phyloP scores from a whole-genome alignment of 2,329 filamentous ascomycete genomes.

The Calonectria honghensis region DNA sequence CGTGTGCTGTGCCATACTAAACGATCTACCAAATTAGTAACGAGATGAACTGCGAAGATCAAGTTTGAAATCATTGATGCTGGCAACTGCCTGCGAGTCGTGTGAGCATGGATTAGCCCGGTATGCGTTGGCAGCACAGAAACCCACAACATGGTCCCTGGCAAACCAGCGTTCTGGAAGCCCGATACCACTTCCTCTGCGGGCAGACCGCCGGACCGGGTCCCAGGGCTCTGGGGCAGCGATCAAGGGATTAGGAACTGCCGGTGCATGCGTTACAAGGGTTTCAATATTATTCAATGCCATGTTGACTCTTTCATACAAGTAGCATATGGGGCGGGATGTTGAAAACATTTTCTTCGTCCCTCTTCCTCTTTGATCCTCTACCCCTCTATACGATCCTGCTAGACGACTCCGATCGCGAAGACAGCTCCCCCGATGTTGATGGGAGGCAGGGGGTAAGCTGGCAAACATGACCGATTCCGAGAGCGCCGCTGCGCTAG shows the following conservation, averaged over 20 bases:
- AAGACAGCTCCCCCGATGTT: background rate
- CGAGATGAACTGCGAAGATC: background rate
- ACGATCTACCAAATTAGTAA: background rate
- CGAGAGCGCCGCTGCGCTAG: background rate
- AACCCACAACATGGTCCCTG: background rate
- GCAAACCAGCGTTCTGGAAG: background rate
- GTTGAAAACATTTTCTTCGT: too few species aligned
- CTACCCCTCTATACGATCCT: background rate
- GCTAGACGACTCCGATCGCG: background rate
- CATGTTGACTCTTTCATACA: background rate
- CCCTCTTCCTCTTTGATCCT: background rate
- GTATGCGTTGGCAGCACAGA: background rate
- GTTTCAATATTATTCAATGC: background rate
- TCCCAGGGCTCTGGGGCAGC: background rate
- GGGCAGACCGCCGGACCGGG: background rate
- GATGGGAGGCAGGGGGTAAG: constrained; percentile 1
- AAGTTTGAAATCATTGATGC: background rate
- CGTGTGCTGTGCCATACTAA: background rate
- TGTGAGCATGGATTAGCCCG: too few species aligned
- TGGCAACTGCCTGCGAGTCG: background rate
- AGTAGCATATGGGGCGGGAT: background rate
- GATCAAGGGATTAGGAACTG: background rate
- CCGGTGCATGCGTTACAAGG: background rate
- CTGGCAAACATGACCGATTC: background rate
- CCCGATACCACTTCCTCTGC: background rate